Evolutionary conservation across 148 eudicot species (phyloP).

Genomic region (Gaultheria prostrata): DNA sequence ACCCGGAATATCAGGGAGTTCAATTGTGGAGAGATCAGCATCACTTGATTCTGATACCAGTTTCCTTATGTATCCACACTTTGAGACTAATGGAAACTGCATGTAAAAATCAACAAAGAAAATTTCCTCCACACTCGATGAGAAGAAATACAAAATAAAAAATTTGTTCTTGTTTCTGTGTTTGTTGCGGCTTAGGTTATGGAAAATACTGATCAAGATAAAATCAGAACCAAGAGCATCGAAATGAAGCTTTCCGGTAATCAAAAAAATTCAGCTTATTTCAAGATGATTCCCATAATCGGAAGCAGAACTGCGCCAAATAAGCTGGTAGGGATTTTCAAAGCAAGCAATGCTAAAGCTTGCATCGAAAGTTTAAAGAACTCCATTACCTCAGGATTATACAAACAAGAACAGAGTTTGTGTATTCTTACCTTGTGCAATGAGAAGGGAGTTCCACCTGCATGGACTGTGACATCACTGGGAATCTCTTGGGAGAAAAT

Average conservation of each 20-base stretch:
- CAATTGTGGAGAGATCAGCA: slow-evolving; percentile 42
- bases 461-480: slow-evolving; percentile 75
- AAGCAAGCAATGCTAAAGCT: neutral
- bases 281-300: neutral
- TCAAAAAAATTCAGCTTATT: neutral
- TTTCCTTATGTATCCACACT: slow-evolving; percentile 74
- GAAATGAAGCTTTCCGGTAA: neutral
- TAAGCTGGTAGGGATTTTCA: neutral
- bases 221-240: neutral
- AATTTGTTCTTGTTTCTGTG: neutral
- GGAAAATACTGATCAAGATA: neutral
- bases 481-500: slow-evolving; percentile 88
- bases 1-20: slow-evolving; percentile 72
- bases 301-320: neutral
- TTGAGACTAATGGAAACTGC: slow-evolving; percentile 91
- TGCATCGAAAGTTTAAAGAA: neutral
- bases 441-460: slow-evolving; percentile 66
- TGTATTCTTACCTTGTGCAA: slow-evolving; percentile 65
- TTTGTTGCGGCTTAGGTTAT: neutral
- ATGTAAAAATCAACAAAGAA: neutral
- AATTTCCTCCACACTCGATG: neutral
- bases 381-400: neutral
- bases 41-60: slow-evolving; percentile 53
- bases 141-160: neutral
- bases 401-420: neutral